Evolutionary conservation across 176 grass and related monocot genomes (phyloP).

Genomic region (Chrysopogon serrulatus): DNA sequence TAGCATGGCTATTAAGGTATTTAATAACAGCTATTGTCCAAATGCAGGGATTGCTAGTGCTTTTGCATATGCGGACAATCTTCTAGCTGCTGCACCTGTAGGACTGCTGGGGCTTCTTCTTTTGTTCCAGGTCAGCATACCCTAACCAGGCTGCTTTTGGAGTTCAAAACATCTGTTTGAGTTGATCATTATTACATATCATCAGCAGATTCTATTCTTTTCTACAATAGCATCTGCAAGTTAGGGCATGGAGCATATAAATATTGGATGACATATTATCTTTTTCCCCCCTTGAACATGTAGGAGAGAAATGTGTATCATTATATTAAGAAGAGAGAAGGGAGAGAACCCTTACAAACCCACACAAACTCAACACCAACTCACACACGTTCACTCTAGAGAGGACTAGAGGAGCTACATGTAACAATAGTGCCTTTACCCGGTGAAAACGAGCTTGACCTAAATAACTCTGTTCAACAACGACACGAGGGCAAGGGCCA

Average conservation of each 20-base stretch:
- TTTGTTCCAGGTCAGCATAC: constrained; percentile 56
- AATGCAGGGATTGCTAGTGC: constrained; percentile 67
- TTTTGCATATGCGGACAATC: constrained; percentile 81
- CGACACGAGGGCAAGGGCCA: background rate
- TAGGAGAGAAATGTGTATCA: background rate
- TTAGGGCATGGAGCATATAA: background rate
- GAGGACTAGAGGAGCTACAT: background rate
- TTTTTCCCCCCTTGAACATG: background rate
- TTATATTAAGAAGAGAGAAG: background rate
- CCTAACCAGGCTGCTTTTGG: background rate
- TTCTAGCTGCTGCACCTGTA: constrained; percentile 70
- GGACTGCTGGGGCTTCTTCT: constrained; percentile 81
- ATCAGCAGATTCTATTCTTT: background rate
- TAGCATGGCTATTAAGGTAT: background rate
- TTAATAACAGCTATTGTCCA: background rate
- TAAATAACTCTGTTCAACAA: background rate
- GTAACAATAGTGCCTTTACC: background rate
- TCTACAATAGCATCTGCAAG: background rate
- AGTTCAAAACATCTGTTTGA: background rate
- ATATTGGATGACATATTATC: background rate
- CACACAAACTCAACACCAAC: too few relatives aligned
- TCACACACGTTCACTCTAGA: background rate
- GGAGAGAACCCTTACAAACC: background rate
- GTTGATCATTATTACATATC: background rate
- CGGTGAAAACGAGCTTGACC: background rate